A percentile compares a stretch with the other conserved stretches of the same genome.
Conservation (phyloP, 495 filamentous ascomycete genomes). For the Talaromyces proteolyticus region DNA sequence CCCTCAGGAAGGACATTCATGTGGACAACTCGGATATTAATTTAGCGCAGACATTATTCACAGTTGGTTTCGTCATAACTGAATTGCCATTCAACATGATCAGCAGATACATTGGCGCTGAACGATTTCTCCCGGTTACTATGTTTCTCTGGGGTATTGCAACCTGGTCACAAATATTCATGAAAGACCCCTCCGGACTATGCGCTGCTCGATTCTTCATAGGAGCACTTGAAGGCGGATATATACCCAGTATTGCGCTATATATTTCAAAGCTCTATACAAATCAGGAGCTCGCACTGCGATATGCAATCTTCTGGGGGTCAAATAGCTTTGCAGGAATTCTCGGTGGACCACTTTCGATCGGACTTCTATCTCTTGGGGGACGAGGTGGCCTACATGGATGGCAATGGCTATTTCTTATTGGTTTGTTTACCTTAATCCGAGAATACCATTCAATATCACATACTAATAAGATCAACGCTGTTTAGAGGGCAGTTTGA, state of each 20-base stretch:
- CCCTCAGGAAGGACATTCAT: background rate
- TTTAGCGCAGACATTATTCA: constrained; percentile 3
- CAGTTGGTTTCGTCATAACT: constrained; percentile 2
- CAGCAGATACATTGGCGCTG: constrained; percentile 13
- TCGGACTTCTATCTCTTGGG: background rate
- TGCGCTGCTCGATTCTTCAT: constrained; percentile 30
- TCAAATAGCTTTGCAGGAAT: constrained; percentile 7
- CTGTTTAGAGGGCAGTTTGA: constrained; percentile 1
- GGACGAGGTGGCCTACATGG: constrained; percentile 1
- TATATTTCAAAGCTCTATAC: constrained; percentile 25
- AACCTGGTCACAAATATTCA: constrained; percentile 15
- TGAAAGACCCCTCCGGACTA: constrained; percentile 27
- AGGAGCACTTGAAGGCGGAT: constrained; percentile 29
- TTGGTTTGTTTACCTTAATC: background rate
- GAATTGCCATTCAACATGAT: constrained; percentile 8
- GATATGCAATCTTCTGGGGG: constrained; percentile 5
- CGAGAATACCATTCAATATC: background rate
- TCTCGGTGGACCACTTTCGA: constrained; percentile 3
- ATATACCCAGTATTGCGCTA: constrained; percentile 32
- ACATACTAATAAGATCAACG: background rate
- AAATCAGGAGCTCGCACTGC: constrained; percentile 1
- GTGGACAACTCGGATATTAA: background rate
- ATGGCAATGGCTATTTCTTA: constrained; percentile 7
- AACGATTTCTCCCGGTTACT: constrained; percentile 12
- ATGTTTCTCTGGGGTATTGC: constrained; percentile 17